Evolutionary conservation across 768 basidiomycete species (phyloP), one percentile per base, ranked within the genome.

Genomic region (Podaxis pistillaris): DNA sequence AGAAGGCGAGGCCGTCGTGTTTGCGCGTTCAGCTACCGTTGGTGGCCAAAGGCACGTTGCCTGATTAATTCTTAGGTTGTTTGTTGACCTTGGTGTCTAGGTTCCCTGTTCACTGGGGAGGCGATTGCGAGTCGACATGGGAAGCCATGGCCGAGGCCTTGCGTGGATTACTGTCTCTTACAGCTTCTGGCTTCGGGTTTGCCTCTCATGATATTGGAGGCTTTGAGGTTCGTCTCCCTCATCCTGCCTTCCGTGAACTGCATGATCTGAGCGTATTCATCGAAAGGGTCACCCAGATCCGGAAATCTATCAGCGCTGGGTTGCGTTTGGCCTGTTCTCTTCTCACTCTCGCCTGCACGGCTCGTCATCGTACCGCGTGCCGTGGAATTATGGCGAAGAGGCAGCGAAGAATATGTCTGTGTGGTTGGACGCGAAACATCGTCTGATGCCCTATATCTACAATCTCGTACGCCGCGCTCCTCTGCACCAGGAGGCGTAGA

Each of bases 61-160:
- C 2, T 26, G 24, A 13, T 33, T 8, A 30, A 28, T 19, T 17
- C 8, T 12, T 13, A 44, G 22, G 22, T n/a, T 7, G 12, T 13
- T 38, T 11, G 13, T 46, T 24, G 26, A 54, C 17, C 30, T 40
- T 30, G 33, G n/a, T 12, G 12, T 22, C 36, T 56, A 80, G 78
- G 30, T 79, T 77, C 68, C 74, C 77, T 15, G 71, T 76, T 68
- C 86, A 89, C 68, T 88, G 87, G 87, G 86, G 87, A 54, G 89
- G 90, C 2, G 89, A 91, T 64, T 90, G 88, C 72, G 88, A 90
- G 69, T 87, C 86, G 4, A 88, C 88, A 1, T 90, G 83, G 75
- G 87, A 89, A 70, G 90, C 88, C 3, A 91, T 92, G 89, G 87
- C 86, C 0, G 89, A 92, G 72, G 83, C 87, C 1, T 73, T 90